These are phyloP conservation scores for Santalum album DNA, from an alignment of 164 flowering plant genomes.

Conservation along the genomic window DNA sequence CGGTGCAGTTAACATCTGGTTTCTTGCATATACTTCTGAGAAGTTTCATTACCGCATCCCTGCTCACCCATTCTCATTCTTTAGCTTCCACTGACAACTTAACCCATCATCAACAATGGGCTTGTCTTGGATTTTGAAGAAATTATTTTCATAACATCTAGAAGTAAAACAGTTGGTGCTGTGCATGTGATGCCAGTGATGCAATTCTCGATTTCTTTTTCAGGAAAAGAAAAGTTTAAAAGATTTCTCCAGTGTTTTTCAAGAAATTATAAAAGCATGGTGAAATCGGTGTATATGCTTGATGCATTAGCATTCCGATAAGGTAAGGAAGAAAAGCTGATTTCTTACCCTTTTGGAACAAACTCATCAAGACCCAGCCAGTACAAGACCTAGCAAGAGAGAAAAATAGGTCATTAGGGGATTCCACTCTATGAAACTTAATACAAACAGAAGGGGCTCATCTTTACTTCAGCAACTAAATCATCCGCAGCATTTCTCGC, in stretches of 20 bases:
- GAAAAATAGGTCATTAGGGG: neutral
- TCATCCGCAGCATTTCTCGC: slow-evolving; percentile 39
- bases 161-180: too few species aligned
- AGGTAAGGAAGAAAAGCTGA: neutral
- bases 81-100: too few species aligned
- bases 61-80: slow-evolving; percentile 13
- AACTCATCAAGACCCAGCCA: slow-evolving; percentile 49
- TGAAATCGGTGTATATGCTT: neutral
- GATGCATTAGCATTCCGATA: neutral
- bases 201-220: too few species aligned
- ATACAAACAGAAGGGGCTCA: neutral
- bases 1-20: slow-evolving; percentile 40
- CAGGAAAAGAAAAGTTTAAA: too few species aligned
- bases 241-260: too few species aligned
- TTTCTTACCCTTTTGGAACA: slow-evolving; percentile 46
- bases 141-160: too few species aligned
- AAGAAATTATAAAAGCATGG: too few species aligned
- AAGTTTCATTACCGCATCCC: slow-evolving; percentile 32
- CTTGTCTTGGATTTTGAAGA: too few species aligned
- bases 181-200: too few species aligned
- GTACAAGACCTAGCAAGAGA: slow-evolving; percentile 26
- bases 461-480: slow-evolving; percentile 48
- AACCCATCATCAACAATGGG: too few species aligned
- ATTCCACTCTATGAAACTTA: neutral
- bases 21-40: slow-evolving; percentile 37